Conservation (phyloP, 345 rosid species). For the Euphorbia peplus region DNA sequence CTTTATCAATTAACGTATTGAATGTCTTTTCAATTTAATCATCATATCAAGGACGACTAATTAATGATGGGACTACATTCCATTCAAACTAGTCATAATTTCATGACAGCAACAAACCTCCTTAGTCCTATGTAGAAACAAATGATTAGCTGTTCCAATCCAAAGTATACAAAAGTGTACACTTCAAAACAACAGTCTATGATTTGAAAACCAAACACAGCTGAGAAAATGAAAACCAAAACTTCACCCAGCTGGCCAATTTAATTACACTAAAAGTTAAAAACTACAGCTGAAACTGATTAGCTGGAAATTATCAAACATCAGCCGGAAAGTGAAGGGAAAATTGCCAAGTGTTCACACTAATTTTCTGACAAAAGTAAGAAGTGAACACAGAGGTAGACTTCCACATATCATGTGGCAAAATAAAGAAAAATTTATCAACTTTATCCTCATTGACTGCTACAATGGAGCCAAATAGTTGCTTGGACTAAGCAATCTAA, state of each 20-base stretch:
- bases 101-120: background rate
- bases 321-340: background rate
- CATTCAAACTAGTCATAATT: background rate
- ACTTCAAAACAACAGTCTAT: background rate
- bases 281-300: background rate
- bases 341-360: background rate
- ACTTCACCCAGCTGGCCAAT: background rate
- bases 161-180: background rate
- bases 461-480: background rate
- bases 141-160: background rate
- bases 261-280: background rate
- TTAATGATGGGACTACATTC: conserved; percentile 5
- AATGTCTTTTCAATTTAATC: background rate
- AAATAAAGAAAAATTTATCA: background rate
- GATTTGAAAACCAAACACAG: background rate
- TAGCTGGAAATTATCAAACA: background rate
- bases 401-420: background rate
- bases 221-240: background rate
- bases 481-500: conserved; percentile 9
- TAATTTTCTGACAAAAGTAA: background rate
- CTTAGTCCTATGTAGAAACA: background rate
- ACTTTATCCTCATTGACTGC: background rate
- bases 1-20: background rate
- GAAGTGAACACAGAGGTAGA: background rate
- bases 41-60: background rate